These are phyloP conservation scores for Cercophora newfieldiana DNA, from an alignment of 495 filamentous ascomycete species.

Conservation along the genomic window DNA sequence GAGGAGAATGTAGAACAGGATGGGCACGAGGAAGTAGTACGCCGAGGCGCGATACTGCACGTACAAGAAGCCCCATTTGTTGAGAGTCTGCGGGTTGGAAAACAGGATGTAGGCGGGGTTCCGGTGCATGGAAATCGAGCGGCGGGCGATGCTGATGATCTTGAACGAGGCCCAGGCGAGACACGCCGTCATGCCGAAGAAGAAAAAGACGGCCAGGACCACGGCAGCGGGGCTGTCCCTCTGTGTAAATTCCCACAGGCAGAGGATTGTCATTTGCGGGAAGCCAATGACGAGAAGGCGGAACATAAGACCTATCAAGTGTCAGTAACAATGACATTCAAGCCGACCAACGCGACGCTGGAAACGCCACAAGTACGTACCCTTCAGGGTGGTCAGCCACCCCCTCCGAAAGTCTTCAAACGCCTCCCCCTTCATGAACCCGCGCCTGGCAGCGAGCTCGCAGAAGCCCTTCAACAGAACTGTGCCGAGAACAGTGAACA, in stretches of 20 bases:
- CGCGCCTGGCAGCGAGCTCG: conserved; percentile 69
- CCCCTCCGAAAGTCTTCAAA: conserved; percentile 96
- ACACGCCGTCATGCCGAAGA: conserved; percentile 79
- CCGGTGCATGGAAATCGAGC: conserved; percentile 89
- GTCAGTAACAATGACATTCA: background rate
- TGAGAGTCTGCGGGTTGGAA: conserved; percentile 87
- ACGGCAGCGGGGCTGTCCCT: conserved; percentile 85
- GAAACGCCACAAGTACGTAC: conserved; percentile 39
- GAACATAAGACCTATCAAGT: conserved; percentile 67
- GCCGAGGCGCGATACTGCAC: conserved; percentile 95
- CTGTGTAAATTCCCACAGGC: conserved; percentile 91
- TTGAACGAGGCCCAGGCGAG: conserved; percentile 87
- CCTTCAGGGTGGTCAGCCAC: conserved; percentile 59
- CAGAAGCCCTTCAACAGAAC: conserved; percentile 78
- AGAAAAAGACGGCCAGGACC: conserved; percentile 85
- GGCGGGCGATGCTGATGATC: conserved; percentile 84
- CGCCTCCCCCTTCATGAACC: conserved; percentile 81
- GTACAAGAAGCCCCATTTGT: conserved; percentile 99
- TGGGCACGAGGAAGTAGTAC: conserved; percentile 93
- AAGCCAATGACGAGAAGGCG: conserved; percentile 91
- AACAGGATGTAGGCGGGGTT: conserved; percentile 98
- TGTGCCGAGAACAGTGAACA: conserved; percentile 69
- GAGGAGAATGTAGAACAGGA: conserved; percentile 74
- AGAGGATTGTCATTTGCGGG: conserved; percentile 89
- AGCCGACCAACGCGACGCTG: too few relatives aligned